Conservation (phyloP, 306 rosid species). For the Gastrolobium villosum region DNA sequence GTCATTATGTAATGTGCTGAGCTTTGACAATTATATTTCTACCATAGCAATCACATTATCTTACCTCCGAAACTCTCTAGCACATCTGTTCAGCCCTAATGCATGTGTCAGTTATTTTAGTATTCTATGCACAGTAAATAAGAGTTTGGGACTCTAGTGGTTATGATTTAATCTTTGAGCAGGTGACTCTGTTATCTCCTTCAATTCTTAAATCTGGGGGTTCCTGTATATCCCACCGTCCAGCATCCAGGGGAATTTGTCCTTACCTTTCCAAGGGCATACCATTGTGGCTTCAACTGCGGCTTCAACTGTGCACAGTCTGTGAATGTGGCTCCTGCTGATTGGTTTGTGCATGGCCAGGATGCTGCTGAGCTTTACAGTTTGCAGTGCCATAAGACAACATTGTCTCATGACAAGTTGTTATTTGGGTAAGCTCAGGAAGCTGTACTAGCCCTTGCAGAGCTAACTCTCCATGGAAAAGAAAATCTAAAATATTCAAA, state of each 20-base stretch:
- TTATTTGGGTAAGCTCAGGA: slow-evolving; percentile 78
- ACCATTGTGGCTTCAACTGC: slow-evolving; percentile 91
- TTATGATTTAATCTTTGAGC: slow-evolving; percentile 53
- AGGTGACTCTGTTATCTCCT: slow-evolving; percentile 97
- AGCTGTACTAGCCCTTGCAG: slow-evolving; percentile 70
- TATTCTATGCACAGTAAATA: slow-evolving; percentile 9
- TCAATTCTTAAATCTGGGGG: slow-evolving; percentile 85
- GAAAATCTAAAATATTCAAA: slow-evolving; percentile 52
- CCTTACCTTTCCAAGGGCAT: slow-evolving; percentile 96
- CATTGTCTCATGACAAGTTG: slow-evolving; percentile 90
- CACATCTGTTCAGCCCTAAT: slow-evolving; percentile 20
- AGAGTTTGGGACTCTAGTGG: slow-evolving; percentile 32
- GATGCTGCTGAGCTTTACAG: slow-evolving; percentile 89
- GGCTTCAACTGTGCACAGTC: slow-evolving; percentile 99
- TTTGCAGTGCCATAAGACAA: slow-evolving; percentile 82
- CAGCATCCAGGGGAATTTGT: slow-evolving; percentile 87
- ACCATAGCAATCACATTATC: too few species aligned
- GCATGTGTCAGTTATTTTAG: slow-evolving; percentile 2
- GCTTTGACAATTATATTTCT: too few species aligned
- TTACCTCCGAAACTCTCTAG: too few species aligned
- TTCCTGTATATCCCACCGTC: slow-evolving; percentile 77
- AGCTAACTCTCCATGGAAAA: slow-evolving; percentile 59
- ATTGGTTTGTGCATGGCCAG: slow-evolving; percentile 95
- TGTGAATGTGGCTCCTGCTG: slow-evolving; percentile 94
- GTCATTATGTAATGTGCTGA: too few species aligned